Evolutionary conservation across 495 filamentous ascomycete genomes (phyloP).

Genomic region (Mytilinidion resinicola): DNA sequence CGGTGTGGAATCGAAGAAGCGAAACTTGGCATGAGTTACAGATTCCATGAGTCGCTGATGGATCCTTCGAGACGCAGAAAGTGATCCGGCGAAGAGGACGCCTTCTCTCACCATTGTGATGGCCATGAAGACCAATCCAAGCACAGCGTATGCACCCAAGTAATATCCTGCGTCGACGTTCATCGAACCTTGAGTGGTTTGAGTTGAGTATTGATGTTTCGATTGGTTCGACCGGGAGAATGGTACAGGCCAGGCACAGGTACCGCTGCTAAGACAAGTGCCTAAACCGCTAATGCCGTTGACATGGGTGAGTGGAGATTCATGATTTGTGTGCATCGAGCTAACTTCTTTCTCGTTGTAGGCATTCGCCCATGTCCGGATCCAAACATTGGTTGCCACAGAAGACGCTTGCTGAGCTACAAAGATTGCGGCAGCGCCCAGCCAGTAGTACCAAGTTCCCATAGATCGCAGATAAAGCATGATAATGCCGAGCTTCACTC

Average conservation of each 20-base stretch:
- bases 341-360: slow-evolving; percentile 38
- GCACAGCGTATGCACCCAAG: slow-evolving; percentile 69
- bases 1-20: slow-evolving; percentile 96
- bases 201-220: slow-evolving; percentile 7
- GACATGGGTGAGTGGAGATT: slow-evolving; percentile 35
- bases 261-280: slow-evolving; percentile 36
- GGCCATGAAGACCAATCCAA: slow-evolving; percentile 66
- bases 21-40: slow-evolving; percentile 83
- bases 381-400: slow-evolving; percentile 88
- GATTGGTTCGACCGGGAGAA: slow-evolving; percentile 7
- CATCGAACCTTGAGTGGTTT: slow-evolving; percentile 21
- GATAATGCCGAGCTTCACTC: slow-evolving; percentile 81
- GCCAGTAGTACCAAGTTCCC: slow-evolving; percentile 95
- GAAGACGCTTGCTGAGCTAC: slow-evolving; percentile 71
- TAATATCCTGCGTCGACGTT: slow-evolving; percentile 80
- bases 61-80: slow-evolving; percentile 80
- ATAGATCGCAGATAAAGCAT: slow-evolving; percentile 78
- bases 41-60: slow-evolving; percentile 72
- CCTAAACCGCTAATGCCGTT: slow-evolving; percentile 28
- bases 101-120: slow-evolving; percentile 74
- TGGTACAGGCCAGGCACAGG: slow-evolving; percentile 41
- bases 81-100: slow-evolving; percentile 85
- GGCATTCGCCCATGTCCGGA: slow-evolving; percentile 77
- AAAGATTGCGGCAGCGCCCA: slow-evolving; percentile 65
- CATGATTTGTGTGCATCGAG: slow-evolving; percentile 24